A percentile compares a stretch with the other conserved stretches of the same genome.
Conservation (phyloP, 441 rosid species). For the Pelargonium australe region DNA sequence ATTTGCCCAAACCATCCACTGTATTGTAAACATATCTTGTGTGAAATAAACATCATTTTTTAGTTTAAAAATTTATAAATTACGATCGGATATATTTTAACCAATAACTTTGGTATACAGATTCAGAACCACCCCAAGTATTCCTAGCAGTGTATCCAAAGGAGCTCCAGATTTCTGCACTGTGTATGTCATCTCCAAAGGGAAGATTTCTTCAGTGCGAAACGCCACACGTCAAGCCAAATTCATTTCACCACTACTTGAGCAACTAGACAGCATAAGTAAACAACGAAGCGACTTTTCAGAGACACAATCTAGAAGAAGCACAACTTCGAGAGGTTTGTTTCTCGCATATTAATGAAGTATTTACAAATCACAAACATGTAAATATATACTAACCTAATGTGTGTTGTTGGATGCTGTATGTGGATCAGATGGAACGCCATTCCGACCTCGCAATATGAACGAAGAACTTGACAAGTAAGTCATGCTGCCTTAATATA, state of each 20-base stretch:
- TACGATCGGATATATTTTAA: no score
- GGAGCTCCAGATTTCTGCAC: slow-evolving; percentile 85
- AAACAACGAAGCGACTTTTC: slow-evolving; percentile 19
- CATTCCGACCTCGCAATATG: slow-evolving; percentile 37
- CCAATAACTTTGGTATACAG: slow-evolving; percentile 26
- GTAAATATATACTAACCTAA: not conserved
- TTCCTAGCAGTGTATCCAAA: slow-evolving; percentile 54
- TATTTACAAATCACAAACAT: no score
- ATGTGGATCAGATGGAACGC: slow-evolving; percentile 36
- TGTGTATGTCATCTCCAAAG: slow-evolving; percentile 66
- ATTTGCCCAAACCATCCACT: no score
- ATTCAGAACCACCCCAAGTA: slow-evolving; percentile 48
- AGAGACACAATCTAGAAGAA: slow-evolving; percentile 29
- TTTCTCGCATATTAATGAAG: not conserved
- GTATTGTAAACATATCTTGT: no score
- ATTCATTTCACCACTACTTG: slow-evolving; percentile 49
- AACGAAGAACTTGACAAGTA: slow-evolving; percentile 56
- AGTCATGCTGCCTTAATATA: slow-evolving; percentile 11
- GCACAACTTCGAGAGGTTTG: slow-evolving; percentile 49
- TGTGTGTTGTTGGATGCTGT: not conserved
- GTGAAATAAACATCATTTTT: no score
- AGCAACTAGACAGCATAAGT: slow-evolving; percentile 39
- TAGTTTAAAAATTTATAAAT: no score
- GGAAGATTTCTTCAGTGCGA: slow-evolving; percentile 57
- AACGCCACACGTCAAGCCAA: slow-evolving; percentile 64